phyloP scores from a whole-genome alignment of 805 yeast species.

The Metschnikowia drakensbergensis region DNA sequence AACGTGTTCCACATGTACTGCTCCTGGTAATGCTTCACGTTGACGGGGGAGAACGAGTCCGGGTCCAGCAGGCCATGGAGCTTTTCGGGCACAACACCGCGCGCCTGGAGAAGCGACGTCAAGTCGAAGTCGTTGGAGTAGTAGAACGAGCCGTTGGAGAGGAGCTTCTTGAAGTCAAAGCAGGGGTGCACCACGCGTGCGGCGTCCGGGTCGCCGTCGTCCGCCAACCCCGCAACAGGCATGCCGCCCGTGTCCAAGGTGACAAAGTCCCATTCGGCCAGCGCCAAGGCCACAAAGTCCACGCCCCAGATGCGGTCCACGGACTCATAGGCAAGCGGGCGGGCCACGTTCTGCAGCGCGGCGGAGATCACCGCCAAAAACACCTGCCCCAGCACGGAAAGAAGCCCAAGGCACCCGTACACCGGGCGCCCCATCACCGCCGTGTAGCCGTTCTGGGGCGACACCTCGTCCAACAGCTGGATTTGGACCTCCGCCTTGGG shows the following conservation, averaged over 20 bases:
- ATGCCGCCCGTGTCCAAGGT: slow-evolving; percentile 67
- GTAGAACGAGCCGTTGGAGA: slow-evolving; percentile 86
- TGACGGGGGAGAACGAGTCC: slow-evolving; percentile 7
- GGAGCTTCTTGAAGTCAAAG: slow-evolving; percentile 66
- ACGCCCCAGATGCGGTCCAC: slow-evolving; percentile 80
- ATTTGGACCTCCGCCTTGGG: slow-evolving; percentile 44
- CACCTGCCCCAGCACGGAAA: slow-evolving; percentile 61
- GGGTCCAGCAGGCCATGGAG: slow-evolving; percentile 6
- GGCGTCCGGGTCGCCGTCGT: slow-evolving; percentile 22
- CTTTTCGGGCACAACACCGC: slow-evolving; percentile 50
- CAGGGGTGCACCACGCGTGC: slow-evolving; percentile 65
- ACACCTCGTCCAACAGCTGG: slow-evolving; percentile 33
- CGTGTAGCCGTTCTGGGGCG: slow-evolving; percentile 36
- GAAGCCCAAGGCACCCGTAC: slow-evolving; percentile 76
- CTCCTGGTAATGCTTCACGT: slow-evolving; percentile 52
- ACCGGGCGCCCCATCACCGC: slow-evolving; percentile 39
- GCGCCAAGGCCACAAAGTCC: slow-evolving; percentile 76
- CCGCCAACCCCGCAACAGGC: slow-evolving; percentile 38
- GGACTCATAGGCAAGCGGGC: slow-evolving; percentile 74
- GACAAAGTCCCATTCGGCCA: slow-evolving; percentile 74
- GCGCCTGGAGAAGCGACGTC: slow-evolving; percentile 76
- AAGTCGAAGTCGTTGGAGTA: slow-evolving; percentile 90
- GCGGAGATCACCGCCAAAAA: slow-evolving; percentile 80
- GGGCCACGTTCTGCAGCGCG: slow-evolving; percentile 65
- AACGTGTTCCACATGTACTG: slow-evolving; percentile 97